Evolutionary conservation across 2,329 filamentous ascomycete genomes (phyloP), one percentile per base, ranked within the genome.

Genomic region (Monosporascus sp.): DNA sequence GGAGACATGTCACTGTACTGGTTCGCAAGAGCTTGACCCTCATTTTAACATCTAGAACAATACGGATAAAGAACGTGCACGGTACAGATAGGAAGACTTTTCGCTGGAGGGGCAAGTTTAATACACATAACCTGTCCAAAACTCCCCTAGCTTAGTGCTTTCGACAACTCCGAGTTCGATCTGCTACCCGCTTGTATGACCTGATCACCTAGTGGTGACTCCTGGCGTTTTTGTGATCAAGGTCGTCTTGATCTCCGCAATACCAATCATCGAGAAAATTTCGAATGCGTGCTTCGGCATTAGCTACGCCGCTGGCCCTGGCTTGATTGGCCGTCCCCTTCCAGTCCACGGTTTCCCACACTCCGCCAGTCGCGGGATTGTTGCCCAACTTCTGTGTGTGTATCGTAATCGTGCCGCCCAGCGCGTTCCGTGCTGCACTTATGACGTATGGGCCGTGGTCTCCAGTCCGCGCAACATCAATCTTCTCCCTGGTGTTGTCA

Each of bases 401-500:
- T 46, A 51, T 51, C 17, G 45, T 44, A 31, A 51, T 46, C 41
- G 37, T 47, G 31, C 50, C 16, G 14, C 50, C 43, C 7, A 51
- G 26, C 50, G 38, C 11, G 19, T 31, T 20, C 17, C 24, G 24
- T 20, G 50, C 50, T 47, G 22, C 50, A 14, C 47, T 9, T 20
- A 51, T 26, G 50, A 51, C 43, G 47, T 47, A 19, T 20, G 50
- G 50, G 20, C 50, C 50, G n/a, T 51, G 50, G 41, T 51, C 50
- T 40, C 50, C 50, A 19, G 50, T 11, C 24, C 50, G 50, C 31
- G 50, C 14, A 22, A 46, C 50, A 31, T 19, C 40, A n/a, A 51
- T 44, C 7, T 46, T 31, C 8, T 19, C 43, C 41, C 26, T 16
- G 8, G 50, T 40, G 35, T 27, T n/a, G 43, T 51, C 50, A 37